These are phyloP conservation scores for Cladosporium sp. DNA, from an alignment of 2,329 filamentous ascomycete genomes.

Conservation along the genomic window DNA sequence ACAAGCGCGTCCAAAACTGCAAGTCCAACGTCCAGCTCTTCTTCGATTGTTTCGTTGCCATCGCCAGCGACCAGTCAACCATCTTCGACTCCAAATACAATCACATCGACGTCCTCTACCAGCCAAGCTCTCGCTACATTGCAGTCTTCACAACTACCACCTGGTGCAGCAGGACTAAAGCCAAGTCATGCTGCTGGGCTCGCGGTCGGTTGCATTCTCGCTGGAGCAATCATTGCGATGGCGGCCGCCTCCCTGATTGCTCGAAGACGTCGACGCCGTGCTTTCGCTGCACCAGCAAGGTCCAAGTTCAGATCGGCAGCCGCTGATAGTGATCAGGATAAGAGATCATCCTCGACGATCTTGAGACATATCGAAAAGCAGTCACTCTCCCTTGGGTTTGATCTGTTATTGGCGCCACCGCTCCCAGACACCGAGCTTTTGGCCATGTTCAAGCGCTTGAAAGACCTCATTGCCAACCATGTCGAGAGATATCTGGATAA, in stretches of 20 bases:
- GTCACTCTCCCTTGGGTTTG: neutral
- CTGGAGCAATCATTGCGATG: neutral
- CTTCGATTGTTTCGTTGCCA: too few species aligned
- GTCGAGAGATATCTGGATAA: neutral
- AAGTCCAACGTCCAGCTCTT: too few species aligned
- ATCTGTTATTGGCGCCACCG: neutral
- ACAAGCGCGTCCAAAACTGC: too few species aligned
- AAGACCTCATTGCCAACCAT: neutral
- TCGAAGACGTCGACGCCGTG: neutral
- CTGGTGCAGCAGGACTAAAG: too few species aligned
- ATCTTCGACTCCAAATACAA: too few species aligned
- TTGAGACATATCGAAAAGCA: neutral
- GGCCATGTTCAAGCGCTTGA: neutral
- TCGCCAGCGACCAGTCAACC: too few species aligned
- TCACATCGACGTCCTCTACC: too few species aligned
- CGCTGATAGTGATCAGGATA: neutral
- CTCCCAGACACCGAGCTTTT: neutral
- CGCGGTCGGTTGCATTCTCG: constrained; percentile 1
- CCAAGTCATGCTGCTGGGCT: neutral
- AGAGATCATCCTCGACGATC: neutral
- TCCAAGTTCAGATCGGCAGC: neutral
- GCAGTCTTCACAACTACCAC: too few species aligned
- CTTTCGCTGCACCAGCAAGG: neutral
- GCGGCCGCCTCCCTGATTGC: neutral
- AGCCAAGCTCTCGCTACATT: too few species aligned